These are phyloP conservation scores for Salvia splendens DNA, from an alignment of 257 asterid genomes.

Conservation along the genomic window DNA sequence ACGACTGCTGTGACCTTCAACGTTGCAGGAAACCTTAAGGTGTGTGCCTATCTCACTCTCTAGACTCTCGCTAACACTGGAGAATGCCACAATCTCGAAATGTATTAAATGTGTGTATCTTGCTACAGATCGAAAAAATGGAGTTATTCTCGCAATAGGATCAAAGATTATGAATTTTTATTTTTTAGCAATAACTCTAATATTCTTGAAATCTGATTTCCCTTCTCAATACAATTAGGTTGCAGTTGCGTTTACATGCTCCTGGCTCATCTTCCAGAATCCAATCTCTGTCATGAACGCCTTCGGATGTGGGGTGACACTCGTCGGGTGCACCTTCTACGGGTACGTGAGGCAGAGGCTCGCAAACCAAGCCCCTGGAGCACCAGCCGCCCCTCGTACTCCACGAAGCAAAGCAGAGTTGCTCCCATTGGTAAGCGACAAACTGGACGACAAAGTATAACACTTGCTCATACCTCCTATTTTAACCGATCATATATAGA, in stretches of 20 bases:
- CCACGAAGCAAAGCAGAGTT: conserved; percentile 61
- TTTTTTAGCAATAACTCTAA: too few species aligned
- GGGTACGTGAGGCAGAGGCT: conserved; percentile 81
- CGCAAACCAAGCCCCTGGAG: conserved; percentile 60
- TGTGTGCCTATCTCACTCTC: conserved; percentile 30
- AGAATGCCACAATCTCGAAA: neutral
- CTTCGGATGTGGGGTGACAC: conserved; percentile 73
- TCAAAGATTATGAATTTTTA: too few species aligned
- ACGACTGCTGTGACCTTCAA: conserved; percentile 97
- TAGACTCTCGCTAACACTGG: neutral
- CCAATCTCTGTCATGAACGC: conserved; percentile 87
- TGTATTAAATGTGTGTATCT: too few species aligned
- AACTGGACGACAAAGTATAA: conserved; percentile 68
- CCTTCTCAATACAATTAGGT: conserved; percentile 47
- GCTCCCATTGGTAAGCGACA: conserved; percentile 70
- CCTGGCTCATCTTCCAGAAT: conserved; percentile 93
- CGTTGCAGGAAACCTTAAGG: conserved; percentile 99
- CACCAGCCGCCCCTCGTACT: conserved; percentile 53
- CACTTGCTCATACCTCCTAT: conserved; percentile 3
- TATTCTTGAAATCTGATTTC: conserved; percentile 11
- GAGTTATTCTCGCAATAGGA: too few species aligned
- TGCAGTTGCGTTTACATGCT: conserved; percentile 87
- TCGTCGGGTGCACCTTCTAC: conserved; percentile 86
- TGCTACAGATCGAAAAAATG: too few species aligned
- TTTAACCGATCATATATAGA: conserved; percentile 12